Evolutionary conservation across 1,284 basidiomycete genomes (phyloP).

Genomic region (Ustilago nuda): DNA sequence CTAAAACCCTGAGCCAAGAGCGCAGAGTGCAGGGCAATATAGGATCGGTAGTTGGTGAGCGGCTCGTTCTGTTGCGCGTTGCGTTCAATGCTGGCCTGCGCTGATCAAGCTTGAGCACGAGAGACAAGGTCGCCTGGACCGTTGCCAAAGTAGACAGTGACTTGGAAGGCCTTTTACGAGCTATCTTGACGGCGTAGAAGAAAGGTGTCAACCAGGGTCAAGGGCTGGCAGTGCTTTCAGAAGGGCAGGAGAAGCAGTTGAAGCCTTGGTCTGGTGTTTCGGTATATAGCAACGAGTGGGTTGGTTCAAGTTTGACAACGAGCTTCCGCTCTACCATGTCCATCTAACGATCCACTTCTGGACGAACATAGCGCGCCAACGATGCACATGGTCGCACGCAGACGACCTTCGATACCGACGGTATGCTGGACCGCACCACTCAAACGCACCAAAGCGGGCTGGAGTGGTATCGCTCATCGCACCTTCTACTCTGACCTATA

Average conservation of each 20-base stretch:
- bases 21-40: not conserved
- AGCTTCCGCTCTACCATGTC: not conserved
- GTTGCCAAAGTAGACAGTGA: not conserved
- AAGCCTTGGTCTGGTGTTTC: not conserved
- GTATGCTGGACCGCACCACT: conserved; percentile 4
- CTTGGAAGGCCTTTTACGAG: not conserved
- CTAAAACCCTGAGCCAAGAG: not conserved
- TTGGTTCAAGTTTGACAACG: not conserved
- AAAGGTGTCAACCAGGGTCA: conserved; percentile 26
- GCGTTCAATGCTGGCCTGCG: not conserved
- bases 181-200: not conserved
- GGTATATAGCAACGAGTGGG: not conserved
- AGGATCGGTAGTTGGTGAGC: not conserved
- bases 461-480: conserved; percentile 15
- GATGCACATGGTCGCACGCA: conserved; percentile 10
- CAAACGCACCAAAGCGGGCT: not conserved
- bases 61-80: not conserved
- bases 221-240: conserved; percentile 12
- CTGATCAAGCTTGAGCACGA: not conserved
- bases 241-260: not conserved
- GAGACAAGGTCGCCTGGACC: not conserved
- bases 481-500: conserved; percentile 43
- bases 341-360: not conserved
- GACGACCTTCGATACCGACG: conserved; percentile 15
- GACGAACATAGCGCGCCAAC: not conserved